Base-by-base conservation (phyloP, 192 early-diverging fungal genomes). In the Mortierella claussenii region DNA sequence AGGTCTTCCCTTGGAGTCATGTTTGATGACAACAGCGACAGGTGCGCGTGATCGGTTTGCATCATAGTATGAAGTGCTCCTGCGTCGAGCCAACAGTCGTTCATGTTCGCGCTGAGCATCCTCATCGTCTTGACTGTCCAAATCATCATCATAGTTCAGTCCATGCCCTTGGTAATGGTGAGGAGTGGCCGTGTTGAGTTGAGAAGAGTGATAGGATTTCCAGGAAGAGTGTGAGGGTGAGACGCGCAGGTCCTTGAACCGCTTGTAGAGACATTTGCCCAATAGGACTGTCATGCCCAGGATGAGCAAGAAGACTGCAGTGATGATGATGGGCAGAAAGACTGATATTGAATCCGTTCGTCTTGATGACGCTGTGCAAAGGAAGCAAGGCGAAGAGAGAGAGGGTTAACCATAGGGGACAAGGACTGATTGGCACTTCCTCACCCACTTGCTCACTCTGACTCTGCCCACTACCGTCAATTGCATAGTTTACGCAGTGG, bases 11-110 rank as follows among this genome's bases (percentile, higher is more conserved):
- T 67, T 60, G 33, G 63, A n/a, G 32, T 76, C 73, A 17, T 76
- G 56, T 21, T 51, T 32, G 23, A 66, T 57, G 9, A 76, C 59
- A 7, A 76, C 73, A 6, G 73, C 64, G 1, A 67, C 58, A 43
- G 73, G 73, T 2, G 73, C 73, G 32, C 73, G 55, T 17, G 73
- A 67, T 2, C 73, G 57, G 31, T 76, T 76, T 13, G 73, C 58
- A 47, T 76, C 63, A 43, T 66, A 76, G 23, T 76, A 76, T 0
- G 73, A 76, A 3, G 73, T 76, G 24, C 64, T 67, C 30, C 63
- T 52, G 21, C 73, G 73, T 56, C 73, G 20, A 9, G 56, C 73
- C 53, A 76, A 51, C 0, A 76, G 42, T 20, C 58, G 43, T n/a
- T 60, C 73, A 0, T 61, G 51, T 23, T 76, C 63, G 10, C 55